phyloP scores from a whole-genome alignment of 352 stramenopile species.

The Phytophthora pistaciae region DNA sequence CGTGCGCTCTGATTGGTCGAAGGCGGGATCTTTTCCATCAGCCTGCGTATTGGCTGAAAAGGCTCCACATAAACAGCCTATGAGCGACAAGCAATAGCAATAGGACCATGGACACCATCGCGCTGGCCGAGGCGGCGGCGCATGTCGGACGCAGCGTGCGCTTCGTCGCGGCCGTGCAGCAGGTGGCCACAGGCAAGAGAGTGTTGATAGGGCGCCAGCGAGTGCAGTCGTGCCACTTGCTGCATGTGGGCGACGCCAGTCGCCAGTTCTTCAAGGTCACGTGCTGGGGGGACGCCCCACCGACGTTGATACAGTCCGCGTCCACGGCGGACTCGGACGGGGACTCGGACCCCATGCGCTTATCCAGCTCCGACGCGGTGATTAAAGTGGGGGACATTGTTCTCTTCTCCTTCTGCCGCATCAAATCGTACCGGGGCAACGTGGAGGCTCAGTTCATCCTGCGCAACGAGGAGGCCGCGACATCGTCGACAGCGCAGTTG shows the following conservation, averaged over 20 bases:
- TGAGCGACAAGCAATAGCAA: neutral
- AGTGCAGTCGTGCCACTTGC: conserved; percentile 51
- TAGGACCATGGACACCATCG: conserved; percentile 28
- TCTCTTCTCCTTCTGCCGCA: conserved; percentile 55
- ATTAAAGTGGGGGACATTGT: conserved; percentile 66
- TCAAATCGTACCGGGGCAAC: conserved; percentile 59
- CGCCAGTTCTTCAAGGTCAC: conserved; percentile 63
- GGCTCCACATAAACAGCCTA: conserved; percentile 29
- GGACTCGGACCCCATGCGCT: conserved; percentile 38
- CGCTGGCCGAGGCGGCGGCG: conserved; percentile 26
- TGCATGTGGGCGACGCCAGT: conserved; percentile 57
- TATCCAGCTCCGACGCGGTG: conserved; percentile 32
- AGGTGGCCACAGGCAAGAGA: conserved; percentile 44
- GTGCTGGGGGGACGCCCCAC: conserved; percentile 58
- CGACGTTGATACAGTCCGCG: conserved; percentile 36
- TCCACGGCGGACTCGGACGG: neutral
- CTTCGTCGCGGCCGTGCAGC: conserved; percentile 63
- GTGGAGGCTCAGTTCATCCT: conserved; percentile 62
- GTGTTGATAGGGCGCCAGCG: conserved; percentile 38
- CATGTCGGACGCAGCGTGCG: conserved; percentile 41
- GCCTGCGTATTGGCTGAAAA: conserved; percentile 20
- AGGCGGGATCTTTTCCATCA: conserved; percentile 23
- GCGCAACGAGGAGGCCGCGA: conserved; percentile 25
- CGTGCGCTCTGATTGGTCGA: conserved; percentile 24
- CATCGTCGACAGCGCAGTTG: conserved; percentile 58